Percentiles rank a stretch among this genome's conserved stretches.
phyloP scores from a whole-genome alignment of 345 rosid genomes.

The Syzygium jambos region DNA sequence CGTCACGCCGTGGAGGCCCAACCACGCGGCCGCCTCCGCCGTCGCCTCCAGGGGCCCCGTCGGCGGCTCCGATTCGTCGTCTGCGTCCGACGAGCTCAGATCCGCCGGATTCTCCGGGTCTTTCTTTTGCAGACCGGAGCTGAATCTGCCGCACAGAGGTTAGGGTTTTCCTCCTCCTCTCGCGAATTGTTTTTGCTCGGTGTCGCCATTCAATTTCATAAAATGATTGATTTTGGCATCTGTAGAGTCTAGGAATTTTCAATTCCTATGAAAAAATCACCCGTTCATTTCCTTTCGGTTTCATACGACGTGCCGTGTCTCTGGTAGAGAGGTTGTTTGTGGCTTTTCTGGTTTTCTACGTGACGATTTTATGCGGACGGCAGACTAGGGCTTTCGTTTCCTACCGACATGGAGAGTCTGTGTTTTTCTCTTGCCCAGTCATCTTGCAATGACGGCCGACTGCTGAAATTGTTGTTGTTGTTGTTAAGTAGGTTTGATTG shows the following conservation, averaged over 20 bases:
- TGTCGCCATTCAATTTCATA: not conserved
- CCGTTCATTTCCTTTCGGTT: not conserved
- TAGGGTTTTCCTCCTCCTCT: constrained; percentile 5
- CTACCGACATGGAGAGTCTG: not conserved
- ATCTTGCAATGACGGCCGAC: not conserved
- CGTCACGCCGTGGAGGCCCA: constrained; percentile 24
- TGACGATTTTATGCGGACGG: not conserved
- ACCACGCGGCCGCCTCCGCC: constrained; percentile 10
- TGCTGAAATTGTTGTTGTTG: not conserved
- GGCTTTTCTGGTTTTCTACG: not conserved
- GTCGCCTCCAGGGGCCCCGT: constrained; percentile 9
- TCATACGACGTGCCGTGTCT: not conserved
- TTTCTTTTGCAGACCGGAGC: constrained; percentile 9
- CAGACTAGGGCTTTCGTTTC: not conserved
- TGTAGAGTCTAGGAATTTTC: not conserved
- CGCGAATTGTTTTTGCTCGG: not conserved
- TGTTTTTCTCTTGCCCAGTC: not conserved
- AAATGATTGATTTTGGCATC: not conserved
- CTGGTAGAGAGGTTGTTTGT: not conserved
- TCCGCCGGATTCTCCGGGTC: constrained; percentile 7
- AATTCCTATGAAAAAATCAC: not conserved
- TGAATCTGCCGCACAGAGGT: constrained; percentile 33
- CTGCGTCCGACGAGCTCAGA: constrained; percentile 13
- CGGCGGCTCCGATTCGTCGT: constrained; percentile 15
- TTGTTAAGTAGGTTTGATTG: not conserved